A percentile compares a stretch with the other conserved stretches of the same genome.
These are phyloP conservation scores for Crucibulum laeve DNA, from an alignment of 768 basidiomycete genomes.

Conservation along the genomic window DNA sequence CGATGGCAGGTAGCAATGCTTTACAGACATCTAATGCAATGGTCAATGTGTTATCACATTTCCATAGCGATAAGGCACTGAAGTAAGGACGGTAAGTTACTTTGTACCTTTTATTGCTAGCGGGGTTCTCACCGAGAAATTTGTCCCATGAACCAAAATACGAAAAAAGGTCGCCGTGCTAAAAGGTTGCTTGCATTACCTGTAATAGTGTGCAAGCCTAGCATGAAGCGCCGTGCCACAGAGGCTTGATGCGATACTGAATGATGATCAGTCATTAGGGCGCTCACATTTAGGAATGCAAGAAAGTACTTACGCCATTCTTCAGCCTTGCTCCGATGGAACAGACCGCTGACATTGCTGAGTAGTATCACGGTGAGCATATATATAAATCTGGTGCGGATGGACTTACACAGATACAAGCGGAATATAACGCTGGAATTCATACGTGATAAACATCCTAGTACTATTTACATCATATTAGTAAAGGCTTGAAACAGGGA, in stretches of 20 bases:
- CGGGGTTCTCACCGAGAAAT: conserved; percentile 42
- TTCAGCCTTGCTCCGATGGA: conserved; percentile 53
- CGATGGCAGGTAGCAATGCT: conserved; percentile 54
- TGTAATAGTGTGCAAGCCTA: conserved; percentile 56
- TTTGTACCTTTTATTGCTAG: conserved; percentile 3
- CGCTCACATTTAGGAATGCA: neutral
- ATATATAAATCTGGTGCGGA: neutral
- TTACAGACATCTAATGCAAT: conserved; percentile 62
- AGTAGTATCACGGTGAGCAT: conserved; percentile 1
- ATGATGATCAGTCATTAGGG: conserved; percentile 7
- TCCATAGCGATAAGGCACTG: conserved; percentile 58
- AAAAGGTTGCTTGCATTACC: conserved; percentile 46
- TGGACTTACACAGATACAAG: conserved; percentile 47
- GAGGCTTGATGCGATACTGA: conserved; percentile 58
- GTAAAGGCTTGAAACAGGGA: neutral
- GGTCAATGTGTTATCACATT: conserved; percentile 50
- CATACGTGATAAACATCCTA: conserved; percentile 66
- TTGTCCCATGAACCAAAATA: conserved; percentile 76
- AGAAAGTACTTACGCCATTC: conserved; percentile 57
- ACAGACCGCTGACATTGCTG: conserved; percentile 40
- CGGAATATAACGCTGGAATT: conserved; percentile 63
- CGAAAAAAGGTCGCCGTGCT: conserved; percentile 58
- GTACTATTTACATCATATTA: conserved; percentile 34
- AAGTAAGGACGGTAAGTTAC: conserved; percentile 6
- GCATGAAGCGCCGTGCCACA: conserved; percentile 57